Evolutionary conservation across 352 stramenopile genomes (phyloP).

Genomic region (Globisporangium alternatum): DNA sequence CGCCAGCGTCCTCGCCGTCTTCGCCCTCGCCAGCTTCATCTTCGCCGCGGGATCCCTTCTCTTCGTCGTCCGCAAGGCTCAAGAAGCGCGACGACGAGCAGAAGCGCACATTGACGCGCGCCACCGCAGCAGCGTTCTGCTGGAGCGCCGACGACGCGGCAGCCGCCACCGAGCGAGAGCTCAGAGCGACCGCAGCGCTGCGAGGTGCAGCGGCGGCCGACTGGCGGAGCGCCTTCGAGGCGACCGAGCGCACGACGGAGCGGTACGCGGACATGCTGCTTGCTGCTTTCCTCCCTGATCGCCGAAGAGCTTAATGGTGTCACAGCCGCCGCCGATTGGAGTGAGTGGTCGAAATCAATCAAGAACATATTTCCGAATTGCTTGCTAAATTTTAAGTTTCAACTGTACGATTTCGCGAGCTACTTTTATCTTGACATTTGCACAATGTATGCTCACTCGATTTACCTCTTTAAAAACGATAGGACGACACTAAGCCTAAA

Average conservation of each 20-base stretch:
- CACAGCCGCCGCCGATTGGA: neutral
- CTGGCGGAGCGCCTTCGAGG: slow-evolving; percentile 15
- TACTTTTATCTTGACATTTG: too few species aligned
- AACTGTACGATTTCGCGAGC: too few species aligned
- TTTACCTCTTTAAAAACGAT: too few species aligned
- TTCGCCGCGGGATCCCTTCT: slow-evolving; percentile 20
- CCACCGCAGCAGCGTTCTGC: neutral
- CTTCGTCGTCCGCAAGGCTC: slow-evolving; percentile 62
- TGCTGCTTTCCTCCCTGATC: slow-evolving; percentile 2
- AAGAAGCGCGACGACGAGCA: slow-evolving; percentile 74
- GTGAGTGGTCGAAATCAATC: slow-evolving; percentile 1
- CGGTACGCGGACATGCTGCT: slow-evolving; percentile 26
- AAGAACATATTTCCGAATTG: too few species aligned
- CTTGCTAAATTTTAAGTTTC: too few species aligned
- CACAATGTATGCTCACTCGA: too few species aligned
- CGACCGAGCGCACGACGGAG: slow-evolving; percentile 21
- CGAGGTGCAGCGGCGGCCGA: slow-evolving; percentile 6
- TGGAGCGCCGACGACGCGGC: slow-evolving; percentile 3
- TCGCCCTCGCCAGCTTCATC: slow-evolving; percentile 21
- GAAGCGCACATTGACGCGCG: slow-evolving; percentile 19
- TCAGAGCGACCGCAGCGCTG: neutral
- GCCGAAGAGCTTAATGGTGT: neutral
- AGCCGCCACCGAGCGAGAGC: slow-evolving; percentile 6
- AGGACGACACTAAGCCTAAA: too few species aligned
- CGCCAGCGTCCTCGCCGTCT: slow-evolving; percentile 13